A percentile compares a stretch with the other conserved stretches of the same genome.
Conservation (phyloP, 768 basidiomycete species). For the Boletus pseudo-olivaceus region DNA sequence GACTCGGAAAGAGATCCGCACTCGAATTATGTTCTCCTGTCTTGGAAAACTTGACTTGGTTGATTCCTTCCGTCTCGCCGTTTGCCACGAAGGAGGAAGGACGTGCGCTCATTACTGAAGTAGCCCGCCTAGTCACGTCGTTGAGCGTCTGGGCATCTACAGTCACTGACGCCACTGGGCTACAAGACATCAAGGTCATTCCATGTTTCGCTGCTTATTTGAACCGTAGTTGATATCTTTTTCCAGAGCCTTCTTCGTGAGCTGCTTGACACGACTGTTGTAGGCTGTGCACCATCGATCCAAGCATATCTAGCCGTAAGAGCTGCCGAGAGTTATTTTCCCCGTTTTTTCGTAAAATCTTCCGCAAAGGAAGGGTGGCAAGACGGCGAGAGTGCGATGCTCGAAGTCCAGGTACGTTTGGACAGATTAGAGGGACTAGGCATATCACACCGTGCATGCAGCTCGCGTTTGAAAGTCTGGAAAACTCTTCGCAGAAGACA, state of each 20-base stretch:
- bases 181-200: constrained; percentile 21
- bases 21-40: constrained; percentile 21
- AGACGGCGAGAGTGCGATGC: constrained; percentile 38
- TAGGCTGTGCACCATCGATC: constrained; percentile 37
- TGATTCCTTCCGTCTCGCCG: constrained; percentile 18
- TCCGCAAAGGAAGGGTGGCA: constrained; percentile 35
- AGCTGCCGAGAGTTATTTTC: constrained; percentile 43
- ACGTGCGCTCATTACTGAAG: constrained; percentile 18
- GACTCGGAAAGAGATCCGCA: constrained; percentile 21
- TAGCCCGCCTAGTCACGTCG: constrained; percentile 13
- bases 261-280: constrained; percentile 37
- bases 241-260: constrained; percentile 26
- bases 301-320: constrained; percentile 45
- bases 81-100: constrained; percentile 13
- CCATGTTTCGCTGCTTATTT: neutral
- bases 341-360: constrained; percentile 40
- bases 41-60: constrained; percentile 8
- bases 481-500: neutral
- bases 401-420: constrained; percentile 38
- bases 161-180: neutral
- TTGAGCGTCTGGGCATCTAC: constrained; percentile 16
- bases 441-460: constrained; percentile 7
- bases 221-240: neutral
- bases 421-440: neutral
- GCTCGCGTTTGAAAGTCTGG: constrained; percentile 36